phyloP scores from a whole-genome alignment of 148 eudicot species.

The Heliosperma pusillum region DNA sequence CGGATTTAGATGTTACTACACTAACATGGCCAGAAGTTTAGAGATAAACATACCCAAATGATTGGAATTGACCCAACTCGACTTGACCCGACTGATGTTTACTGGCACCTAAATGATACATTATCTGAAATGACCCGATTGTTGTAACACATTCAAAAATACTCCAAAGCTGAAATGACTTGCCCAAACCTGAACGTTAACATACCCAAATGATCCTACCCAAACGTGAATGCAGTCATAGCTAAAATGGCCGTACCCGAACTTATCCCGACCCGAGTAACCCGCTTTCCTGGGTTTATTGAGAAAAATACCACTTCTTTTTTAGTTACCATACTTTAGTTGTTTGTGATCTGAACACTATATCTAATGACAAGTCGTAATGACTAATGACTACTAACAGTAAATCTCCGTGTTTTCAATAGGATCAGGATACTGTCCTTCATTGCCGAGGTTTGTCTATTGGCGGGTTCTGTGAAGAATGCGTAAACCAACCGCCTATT shows the following conservation, averaged over 20 bases:
- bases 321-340: neutral
- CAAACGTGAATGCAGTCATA: neutral
- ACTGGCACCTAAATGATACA: no score
- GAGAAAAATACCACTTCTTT: no score
- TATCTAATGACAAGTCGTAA: neutral
- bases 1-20: no score
- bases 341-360: neutral
- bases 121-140: neutral
- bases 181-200: neutral
- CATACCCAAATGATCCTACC: neutral
- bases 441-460: constrained; percentile 79
- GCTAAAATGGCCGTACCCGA: neutral
- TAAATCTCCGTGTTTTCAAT: constrained; percentile 10
- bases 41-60: neutral
- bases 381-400: no score
- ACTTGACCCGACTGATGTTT: neutral
- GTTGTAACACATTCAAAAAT: neutral
- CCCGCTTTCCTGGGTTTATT: neutral
- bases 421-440: constrained; percentile 63
- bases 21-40: neutral
- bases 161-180: neutral
- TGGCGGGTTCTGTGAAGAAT: constrained; percentile 74
- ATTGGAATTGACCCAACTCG: neutral
- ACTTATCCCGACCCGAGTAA: neutral
- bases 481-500: constrained; percentile 46